Conservation (phyloP, 208 protist genomes). For the Wallacemonas rigidus region DNA sequence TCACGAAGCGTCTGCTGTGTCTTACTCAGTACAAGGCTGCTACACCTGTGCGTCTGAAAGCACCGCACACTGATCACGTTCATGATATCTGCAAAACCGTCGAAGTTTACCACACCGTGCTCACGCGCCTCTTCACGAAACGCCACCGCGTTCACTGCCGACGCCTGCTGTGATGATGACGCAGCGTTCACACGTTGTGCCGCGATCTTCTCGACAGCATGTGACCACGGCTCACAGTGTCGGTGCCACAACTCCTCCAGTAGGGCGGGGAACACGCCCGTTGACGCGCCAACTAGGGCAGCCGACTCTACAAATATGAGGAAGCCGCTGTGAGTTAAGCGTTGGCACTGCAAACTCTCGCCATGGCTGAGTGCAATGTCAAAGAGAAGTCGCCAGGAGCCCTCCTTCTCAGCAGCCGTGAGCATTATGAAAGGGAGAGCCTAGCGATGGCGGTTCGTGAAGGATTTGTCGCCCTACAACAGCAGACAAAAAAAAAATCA, state of each 20-base stretch:
- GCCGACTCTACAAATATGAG: slow-evolving; percentile 62
- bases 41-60: slow-evolving; percentile 62
- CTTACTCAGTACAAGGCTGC: slow-evolving; percentile 24
- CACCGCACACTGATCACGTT: slow-evolving; percentile 82
- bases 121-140: slow-evolving; percentile 9
- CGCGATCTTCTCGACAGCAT: not conserved
- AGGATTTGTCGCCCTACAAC: no score
- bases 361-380: slow-evolving; percentile 87
- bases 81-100: slow-evolving; percentile 85
- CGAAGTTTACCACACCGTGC: slow-evolving; percentile 53
- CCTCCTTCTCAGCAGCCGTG: slow-evolving; percentile 25
- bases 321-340: slow-evolving; percentile 58
- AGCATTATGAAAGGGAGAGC: not conserved
- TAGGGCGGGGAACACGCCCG: slow-evolving; percentile 71
- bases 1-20: slow-evolving; percentile 22
- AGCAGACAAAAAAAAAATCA: no score
- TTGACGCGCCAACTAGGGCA: slow-evolving; percentile 54
- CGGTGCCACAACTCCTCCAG: slow-evolving; percentile 70
- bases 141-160: not conserved
- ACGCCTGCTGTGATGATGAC: not conserved
- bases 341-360: slow-evolving; percentile 34
- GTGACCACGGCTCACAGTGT: slow-evolving; percentile 24
- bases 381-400: slow-evolving; percentile 80
- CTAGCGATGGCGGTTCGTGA: no score
- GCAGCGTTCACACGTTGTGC: not conserved